A percentile compares a stretch with the other conserved stretches of the same genome.
These are phyloP conservation scores for Cucurbita ficifolia DNA, from an alignment of 306 rosid genomes.

Conservation along the genomic window DNA sequence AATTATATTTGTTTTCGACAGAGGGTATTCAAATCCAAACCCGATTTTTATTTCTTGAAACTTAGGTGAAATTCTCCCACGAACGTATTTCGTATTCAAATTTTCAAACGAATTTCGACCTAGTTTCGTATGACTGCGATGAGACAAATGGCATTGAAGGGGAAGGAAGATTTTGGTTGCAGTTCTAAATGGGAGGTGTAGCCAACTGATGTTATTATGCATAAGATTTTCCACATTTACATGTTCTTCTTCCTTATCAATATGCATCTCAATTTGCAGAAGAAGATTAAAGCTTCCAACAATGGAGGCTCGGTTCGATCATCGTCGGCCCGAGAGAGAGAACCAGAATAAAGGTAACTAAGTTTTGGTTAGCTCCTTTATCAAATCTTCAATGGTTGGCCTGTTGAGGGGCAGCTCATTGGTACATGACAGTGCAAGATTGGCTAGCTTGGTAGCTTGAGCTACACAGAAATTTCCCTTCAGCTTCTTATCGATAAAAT, in stretches of 20 bases:
- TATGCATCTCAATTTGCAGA: neutral
- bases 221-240: neutral
- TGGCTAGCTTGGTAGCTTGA: constrained; percentile 47
- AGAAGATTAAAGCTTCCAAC: neutral
- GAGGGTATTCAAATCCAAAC: neutral
- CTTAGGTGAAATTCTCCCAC: too few species aligned
- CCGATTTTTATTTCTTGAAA: too few species aligned
- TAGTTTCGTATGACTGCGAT: too few species aligned
- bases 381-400: constrained; percentile 41
- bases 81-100: too few species aligned
- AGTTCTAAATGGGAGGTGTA: neutral
- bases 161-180: neutral
- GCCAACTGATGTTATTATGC: neutral
- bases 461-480: constrained; percentile 40
- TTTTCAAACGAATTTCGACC: too few species aligned
- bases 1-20: neutral
- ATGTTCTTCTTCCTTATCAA: neutral
- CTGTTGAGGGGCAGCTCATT: constrained; percentile 59
- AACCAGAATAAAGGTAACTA: neutral
- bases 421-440: constrained; percentile 47
- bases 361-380: constrained; percentile 34
- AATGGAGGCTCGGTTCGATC: neutral
- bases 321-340: neutral
- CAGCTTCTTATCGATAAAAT: constrained; percentile 42
- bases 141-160: neutral